Conservation (phyloP, 345 rosid species). For the Camelina neglecta region DNA sequence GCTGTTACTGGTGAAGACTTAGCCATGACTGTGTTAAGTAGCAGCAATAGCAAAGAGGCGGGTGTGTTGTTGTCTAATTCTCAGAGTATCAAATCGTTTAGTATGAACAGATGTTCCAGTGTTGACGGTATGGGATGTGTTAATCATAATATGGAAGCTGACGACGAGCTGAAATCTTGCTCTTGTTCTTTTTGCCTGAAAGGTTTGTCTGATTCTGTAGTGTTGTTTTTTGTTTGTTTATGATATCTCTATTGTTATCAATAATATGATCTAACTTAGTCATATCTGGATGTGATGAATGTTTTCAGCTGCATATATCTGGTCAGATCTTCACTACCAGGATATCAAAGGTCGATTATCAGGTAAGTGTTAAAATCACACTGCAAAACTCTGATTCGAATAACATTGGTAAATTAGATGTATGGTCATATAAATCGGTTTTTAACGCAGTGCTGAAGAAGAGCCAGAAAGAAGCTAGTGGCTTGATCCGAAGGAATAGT, state of each 20-base stretch:
- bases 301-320: slow-evolving; percentile 81
- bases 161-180: slow-evolving; percentile 64
- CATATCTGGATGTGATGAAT: slow-evolving; percentile 33
- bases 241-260: not conserved
- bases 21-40: slow-evolving; percentile 31
- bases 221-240: not conserved
- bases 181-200: slow-evolving; percentile 85
- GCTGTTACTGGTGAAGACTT: slow-evolving; percentile 34
- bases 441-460: slow-evolving; percentile 65
- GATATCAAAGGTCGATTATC: slow-evolving; percentile 84
- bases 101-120: slow-evolving; percentile 56
- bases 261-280: slow-evolving; percentile 23
- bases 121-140: slow-evolving; percentile 45
- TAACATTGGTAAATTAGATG: not conserved
- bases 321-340: slow-evolving; percentile 96
- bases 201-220: slow-evolving; percentile 52
- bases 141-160: slow-evolving; percentile 48
- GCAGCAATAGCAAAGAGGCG: slow-evolving; percentile 36
- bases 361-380: slow-evolving; percentile 51
- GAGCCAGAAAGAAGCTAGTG: slow-evolving; percentile 86
- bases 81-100: slow-evolving; percentile 52
- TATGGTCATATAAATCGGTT: not conserved
- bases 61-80: slow-evolving; percentile 53
- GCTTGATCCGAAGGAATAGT: slow-evolving; percentile 57
- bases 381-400: not conserved